Evolutionary conservation across 306 rosid genomes (phyloP).

Genomic region (Dicorynia guianensis): DNA sequence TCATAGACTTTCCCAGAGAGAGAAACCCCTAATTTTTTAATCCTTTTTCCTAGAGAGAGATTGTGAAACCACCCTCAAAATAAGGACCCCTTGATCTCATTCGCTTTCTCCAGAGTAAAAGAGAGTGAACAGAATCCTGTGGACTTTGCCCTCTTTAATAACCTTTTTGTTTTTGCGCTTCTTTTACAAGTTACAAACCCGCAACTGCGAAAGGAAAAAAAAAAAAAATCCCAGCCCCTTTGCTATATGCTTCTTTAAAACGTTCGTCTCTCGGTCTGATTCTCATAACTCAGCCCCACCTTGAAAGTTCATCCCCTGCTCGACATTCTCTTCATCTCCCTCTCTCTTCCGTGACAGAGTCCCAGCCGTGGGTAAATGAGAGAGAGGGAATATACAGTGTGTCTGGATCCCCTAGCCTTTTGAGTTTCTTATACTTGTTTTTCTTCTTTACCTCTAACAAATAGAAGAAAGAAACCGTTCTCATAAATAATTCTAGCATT

Average conservation of each 20-base stretch:
- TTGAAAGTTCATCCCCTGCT: background rate
- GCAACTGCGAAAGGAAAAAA: background rate
- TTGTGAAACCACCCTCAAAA: slow-evolving; percentile 45
- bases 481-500: background rate
- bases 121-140: slow-evolving; percentile 30
- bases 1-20: slow-evolving; percentile 30
- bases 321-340: background rate
- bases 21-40: background rate
- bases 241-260: slow-evolving; percentile 31
- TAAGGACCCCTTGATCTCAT: slow-evolving; percentile 42
- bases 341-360: slow-evolving; percentile 21
- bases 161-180: background rate
- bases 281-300: slow-evolving; percentile 18
- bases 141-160: slow-evolving; percentile 11
- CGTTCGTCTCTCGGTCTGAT: background rate
- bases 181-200: background rate
- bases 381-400: slow-evolving; percentile 17
- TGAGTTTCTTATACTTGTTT: background rate
- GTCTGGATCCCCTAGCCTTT: background rate
- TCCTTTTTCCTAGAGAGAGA: background rate
- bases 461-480: background rate
- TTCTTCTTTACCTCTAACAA: background rate
- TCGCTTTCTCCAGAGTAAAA: background rate
- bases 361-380: background rate
- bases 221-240: background rate